A percentile compares a stretch with the other conserved stretches of the same genome.
Evolutionary conservation across 495 filamentous ascomycete species (phyloP).

Genomic region (Daldinia loculata): DNA sequence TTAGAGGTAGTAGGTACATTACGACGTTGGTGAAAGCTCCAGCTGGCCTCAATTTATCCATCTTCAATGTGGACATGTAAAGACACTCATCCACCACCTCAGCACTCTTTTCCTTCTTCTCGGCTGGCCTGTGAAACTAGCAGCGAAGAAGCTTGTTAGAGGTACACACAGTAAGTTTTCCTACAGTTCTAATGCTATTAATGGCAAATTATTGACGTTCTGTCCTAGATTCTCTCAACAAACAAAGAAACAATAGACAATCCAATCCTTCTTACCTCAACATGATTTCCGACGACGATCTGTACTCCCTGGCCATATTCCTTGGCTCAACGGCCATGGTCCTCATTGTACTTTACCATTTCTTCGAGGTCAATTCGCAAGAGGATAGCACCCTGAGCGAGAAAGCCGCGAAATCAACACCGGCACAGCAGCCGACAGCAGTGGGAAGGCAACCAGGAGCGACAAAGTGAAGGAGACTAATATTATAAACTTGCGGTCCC

Average conservation of each 20-base stretch:
- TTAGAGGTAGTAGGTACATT: neutral
- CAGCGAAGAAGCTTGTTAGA: conserved; percentile 1
- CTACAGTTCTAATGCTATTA: neutral
- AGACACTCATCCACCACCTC: conserved; percentile 13
- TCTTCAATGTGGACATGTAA: conserved; percentile 19
- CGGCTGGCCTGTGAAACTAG: neutral
- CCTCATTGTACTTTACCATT: conserved; percentile 94
- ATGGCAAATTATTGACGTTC: conserved; percentile 18
- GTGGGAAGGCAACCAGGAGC: conserved; percentile 29
- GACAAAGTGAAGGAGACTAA: conserved; percentile 18
- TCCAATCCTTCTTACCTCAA: conserved; percentile 35
- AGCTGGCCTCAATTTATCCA: conserved; percentile 45
- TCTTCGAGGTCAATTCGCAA: conserved; percentile 90
- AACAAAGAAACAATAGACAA: neutral
- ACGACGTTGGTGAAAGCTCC: conserved; percentile 21
- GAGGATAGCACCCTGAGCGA: conserved; percentile 49
- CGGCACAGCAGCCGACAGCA: conserved; percentile 42
- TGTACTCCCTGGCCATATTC: conserved; percentile 89
- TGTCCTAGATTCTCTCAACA: conserved; percentile 19
- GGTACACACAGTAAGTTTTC: conserved; percentile 13
- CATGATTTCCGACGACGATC: conserved; percentile 88
- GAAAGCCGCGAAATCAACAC: conserved; percentile 46
- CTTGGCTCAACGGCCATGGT: conserved; percentile 92
- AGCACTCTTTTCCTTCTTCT: conserved; percentile 8
- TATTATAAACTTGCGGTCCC: neutral